Percentiles rank a stretch among this genome's conserved stretches.
These are phyloP conservation scores for Starmerella geochares DNA, from an alignment of 805 yeast species.

Conservation along the genomic window DNA sequence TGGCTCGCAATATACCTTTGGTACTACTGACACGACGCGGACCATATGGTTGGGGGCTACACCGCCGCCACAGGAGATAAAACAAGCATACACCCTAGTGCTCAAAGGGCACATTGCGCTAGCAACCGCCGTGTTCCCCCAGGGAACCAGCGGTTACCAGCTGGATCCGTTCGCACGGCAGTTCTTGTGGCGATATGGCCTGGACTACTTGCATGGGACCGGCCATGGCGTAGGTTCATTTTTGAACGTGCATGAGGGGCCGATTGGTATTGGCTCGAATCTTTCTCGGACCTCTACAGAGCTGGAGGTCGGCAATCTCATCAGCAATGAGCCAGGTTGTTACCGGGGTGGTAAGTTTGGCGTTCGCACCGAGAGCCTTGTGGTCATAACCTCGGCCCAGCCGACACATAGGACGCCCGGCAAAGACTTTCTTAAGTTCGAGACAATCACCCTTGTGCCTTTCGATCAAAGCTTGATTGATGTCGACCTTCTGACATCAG, in stretches of 20 bases:
- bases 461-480: conserved; percentile 71
- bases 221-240: conserved; percentile 96
- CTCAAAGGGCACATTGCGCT: conserved; percentile 85
- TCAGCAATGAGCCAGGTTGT: conserved; percentile 91
- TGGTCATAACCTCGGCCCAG: conserved; percentile 43
- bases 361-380: conserved; percentile 76
- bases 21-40: conserved; percentile 93
- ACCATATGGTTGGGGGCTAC: conserved; percentile 54
- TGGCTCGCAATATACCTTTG: conserved; percentile 86
- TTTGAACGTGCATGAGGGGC: conserved; percentile 90
- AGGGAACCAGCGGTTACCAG: conserved; percentile 60
- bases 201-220: conserved; percentile 87
- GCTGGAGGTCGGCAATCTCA: conserved; percentile 53
- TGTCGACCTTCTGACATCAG: conserved; percentile 40
- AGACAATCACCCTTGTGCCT: conserved; percentile 75
- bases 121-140: conserved; percentile 69
- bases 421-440: conserved; percentile 55
- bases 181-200: conserved; percentile 68
- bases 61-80: conserved; percentile 46
- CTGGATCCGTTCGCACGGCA: conserved; percentile 79
- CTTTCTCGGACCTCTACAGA: conserved; percentile 39
- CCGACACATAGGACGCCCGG: conserved; percentile 38
- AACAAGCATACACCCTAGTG: conserved; percentile 67
- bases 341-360: conserved; percentile 88
- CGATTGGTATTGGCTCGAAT: conserved; percentile 54